Conservation (phyloP, 352 stramenopile species). For the Globisporangium alternatum region DNA sequence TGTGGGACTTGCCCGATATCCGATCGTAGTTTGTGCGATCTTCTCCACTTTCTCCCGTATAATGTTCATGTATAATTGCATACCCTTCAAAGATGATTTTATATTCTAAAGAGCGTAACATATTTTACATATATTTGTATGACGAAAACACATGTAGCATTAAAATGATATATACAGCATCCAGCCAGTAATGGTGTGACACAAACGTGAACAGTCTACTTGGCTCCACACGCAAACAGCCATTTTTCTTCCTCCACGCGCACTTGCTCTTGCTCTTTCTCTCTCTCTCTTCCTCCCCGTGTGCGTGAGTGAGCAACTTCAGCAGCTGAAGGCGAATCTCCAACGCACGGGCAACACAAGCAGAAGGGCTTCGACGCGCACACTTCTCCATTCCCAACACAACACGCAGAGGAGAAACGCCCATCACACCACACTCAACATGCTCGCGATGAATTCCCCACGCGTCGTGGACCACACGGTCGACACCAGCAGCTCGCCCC, state of each 20-base stretch:
- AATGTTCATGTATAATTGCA: neutral
- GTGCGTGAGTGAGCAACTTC: neutral
- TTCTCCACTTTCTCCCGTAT: neutral
- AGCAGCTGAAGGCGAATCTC: neutral
- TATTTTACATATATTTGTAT: neutral
- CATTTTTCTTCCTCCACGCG: neutral
- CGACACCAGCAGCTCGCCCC: constrained; percentile 7
- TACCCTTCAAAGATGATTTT: neutral
- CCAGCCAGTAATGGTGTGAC: neutral
- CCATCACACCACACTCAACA: neutral
- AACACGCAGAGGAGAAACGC: neutral
- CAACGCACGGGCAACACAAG: neutral
- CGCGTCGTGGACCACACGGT: neutral
- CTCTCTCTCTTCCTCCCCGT: neutral
- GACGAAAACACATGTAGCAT: neutral
- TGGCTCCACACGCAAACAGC: neutral
- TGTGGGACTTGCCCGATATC: neutral
- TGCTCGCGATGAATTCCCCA: constrained; percentile 1
- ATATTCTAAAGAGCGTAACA: neutral
- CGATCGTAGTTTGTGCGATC: neutral
- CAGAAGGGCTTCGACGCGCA: neutral
- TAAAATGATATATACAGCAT: neutral
- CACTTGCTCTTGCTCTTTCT: neutral
- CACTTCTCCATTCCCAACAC: constrained; percentile 3
- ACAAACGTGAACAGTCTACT: neutral